Conservation (phyloP, 2,329 filamentous ascomycete genomes). For the Calonectria honghensis region DNA sequence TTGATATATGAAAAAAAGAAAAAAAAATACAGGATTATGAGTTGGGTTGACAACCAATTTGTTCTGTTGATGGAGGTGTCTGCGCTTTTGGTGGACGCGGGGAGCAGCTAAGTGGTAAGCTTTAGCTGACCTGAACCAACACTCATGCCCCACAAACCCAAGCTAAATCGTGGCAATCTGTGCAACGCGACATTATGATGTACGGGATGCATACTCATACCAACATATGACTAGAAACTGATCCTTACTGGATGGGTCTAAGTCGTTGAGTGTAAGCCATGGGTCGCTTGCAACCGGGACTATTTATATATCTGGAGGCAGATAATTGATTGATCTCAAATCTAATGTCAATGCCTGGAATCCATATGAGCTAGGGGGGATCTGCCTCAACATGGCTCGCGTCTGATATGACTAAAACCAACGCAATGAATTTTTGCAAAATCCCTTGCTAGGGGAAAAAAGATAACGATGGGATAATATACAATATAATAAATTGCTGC, state of each 20-base stretch:
- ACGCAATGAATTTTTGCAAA: neutral
- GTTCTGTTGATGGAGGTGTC: conserved; percentile 22
- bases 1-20: neutral
- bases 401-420: neutral
- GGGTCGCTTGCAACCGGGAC: neutral
- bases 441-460: neutral
- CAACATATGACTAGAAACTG: neutral
- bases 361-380: neutral
- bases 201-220: neutral
- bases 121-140: neutral
- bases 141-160: conserved; percentile 23
- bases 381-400: neutral
- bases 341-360: neutral
- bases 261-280: too few relatives aligned
- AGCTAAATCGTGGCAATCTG: neutral
- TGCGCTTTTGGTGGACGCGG: conserved; percentile 18
- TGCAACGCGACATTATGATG: conserved; percentile 3
- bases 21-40: conserved; percentile 3
- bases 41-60: conserved; percentile 14
- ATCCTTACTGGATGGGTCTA: neutral
- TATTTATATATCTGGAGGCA: neutral
- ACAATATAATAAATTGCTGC: neutral
- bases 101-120: conserved; percentile 2
- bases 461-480: neutral
- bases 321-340: neutral